Base-by-base conservation (phyloP, 2,329 filamentous ascomycete genomes). In the Lachnum nothofagi region DNA sequence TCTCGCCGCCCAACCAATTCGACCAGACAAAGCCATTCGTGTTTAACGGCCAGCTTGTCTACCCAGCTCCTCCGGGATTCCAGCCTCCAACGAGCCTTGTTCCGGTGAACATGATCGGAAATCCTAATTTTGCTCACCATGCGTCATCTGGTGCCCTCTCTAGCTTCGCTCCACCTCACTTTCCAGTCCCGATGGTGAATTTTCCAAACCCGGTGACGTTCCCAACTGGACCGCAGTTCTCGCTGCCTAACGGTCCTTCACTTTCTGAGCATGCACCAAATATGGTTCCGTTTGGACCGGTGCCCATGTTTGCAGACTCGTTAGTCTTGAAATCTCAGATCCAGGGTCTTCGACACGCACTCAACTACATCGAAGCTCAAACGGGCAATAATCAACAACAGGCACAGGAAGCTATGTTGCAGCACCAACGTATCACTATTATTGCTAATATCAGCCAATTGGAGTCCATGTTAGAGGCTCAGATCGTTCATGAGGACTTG, bases 321-420 rank as follows among this genome's bases (percentile, higher is more conserved):
- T 29, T 50, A 7, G 23, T 52, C 23, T 51, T 56, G 19, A 65
- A 51, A 35, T 45, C 19, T 16, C 60, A 64, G 38, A 54, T 65
- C 40, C 50, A 59, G 17, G 44, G 68, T 35, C 70, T 83, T 46
- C 72, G 71, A 34, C 58, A 62, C n/a, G 72, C 73, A n/a, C 68
- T 83, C 51, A 78, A 74, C 58, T 75, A 76, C 49, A 69, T 77
- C 34, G 74, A 82, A 53, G 75, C 79, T 51, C 79, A 84, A 55
- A 64, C 83, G 38, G 72, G 74, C 44, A 81, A 78, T 68, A 83
- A 83, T 60, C 76, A 73, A 55, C 78, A 83, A 53, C 79, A 83
- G 56, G 79, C 83, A 53, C 79, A 83, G 49, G 77, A 79, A 55
- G 72, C 70, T 52, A 65, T 70, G 27, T 73, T 79, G 62, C 70